These are phyloP conservation scores for Secale cereale DNA, from an alignment of 176 grass and related monocot genomes.

Conservation along the genomic window DNA sequence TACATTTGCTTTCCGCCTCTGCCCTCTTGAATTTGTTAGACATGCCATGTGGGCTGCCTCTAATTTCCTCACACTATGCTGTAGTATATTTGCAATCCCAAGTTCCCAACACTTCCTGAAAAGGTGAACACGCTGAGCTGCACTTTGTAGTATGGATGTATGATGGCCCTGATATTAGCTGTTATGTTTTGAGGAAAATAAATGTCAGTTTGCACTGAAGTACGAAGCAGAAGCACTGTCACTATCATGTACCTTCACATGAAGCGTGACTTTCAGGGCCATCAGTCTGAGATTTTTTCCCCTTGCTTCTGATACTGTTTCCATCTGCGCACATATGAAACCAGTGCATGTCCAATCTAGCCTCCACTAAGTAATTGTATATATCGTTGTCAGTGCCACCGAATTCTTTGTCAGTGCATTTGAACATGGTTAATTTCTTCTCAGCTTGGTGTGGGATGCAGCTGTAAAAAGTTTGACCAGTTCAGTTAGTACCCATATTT, in stretches of 20 bases:
- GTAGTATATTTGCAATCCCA: neutral
- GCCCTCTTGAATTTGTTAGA: neutral
- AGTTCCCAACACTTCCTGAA: neutral
- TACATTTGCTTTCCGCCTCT: neutral
- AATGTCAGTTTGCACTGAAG: neutral
- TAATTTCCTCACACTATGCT: neutral
- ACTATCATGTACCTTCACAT: neutral
- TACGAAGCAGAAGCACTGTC: neutral
- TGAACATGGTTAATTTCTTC: neutral
- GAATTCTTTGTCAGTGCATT: neutral
- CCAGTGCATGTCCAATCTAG: neutral
- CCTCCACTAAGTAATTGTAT: neutral
- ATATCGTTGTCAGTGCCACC: neutral
- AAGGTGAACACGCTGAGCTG: neutral
- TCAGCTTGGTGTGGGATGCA: neutral
- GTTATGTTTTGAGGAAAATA: neutral
- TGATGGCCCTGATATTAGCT: neutral
- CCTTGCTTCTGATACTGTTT: neutral
- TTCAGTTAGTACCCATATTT: neutral
- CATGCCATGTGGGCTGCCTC: neutral
- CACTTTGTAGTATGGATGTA: neutral
- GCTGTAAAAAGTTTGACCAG: neutral
- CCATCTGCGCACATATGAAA: neutral
- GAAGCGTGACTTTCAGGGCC: conserved; percentile 15
- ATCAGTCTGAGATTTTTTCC: neutral